phyloP scores from a whole-genome alignment of 2,329 filamentous ascomycete genomes.

The Epichloe festucae region DNA sequence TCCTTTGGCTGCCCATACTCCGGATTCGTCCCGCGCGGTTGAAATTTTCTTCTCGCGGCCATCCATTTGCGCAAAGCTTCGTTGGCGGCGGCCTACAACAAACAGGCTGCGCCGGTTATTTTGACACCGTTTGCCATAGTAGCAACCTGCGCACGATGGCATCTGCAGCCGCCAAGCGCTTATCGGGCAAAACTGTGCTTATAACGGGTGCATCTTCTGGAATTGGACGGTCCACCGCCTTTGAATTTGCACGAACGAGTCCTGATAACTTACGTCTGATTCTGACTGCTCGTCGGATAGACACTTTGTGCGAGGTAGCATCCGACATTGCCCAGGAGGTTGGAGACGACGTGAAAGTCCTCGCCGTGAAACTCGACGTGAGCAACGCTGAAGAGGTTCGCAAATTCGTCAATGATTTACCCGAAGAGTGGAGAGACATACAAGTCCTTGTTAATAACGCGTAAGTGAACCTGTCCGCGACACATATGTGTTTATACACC shows the following conservation, averaged over 20 bases:
- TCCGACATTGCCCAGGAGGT: constrained; percentile 64
- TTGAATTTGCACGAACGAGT: constrained; percentile 82
- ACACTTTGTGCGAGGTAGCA: constrained; percentile 64
- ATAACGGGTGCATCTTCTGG: constrained; percentile 89
- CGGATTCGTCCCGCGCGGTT: background rate
- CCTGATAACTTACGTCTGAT: constrained; percentile 72
- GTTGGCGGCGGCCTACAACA: background rate
- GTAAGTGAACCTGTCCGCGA: constrained; percentile 36
- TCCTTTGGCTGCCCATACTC: background rate
- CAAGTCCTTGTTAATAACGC: constrained; percentile 94
- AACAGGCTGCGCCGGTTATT: background rate
- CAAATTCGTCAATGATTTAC: constrained; percentile 58
- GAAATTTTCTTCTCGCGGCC: background rate
- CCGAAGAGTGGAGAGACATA: constrained; percentile 71
- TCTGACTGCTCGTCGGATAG: constrained; percentile 75
- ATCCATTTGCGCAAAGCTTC: no score
- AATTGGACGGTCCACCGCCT: constrained; percentile 71
- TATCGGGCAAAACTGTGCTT: constrained; percentile 83
- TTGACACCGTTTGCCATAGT: background rate
- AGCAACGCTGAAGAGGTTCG: constrained; percentile 64
- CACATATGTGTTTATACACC: background rate
- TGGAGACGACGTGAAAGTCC: constrained; percentile 66
- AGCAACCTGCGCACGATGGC: constrained; percentile 14
- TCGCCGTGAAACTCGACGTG: constrained; percentile 77
- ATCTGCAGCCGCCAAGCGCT: constrained; percentile 61